These are phyloP conservation scores for Thamnidium elegans DNA, from an alignment of 192 early-diverging fungal genomes.

Conservation along the genomic window DNA sequence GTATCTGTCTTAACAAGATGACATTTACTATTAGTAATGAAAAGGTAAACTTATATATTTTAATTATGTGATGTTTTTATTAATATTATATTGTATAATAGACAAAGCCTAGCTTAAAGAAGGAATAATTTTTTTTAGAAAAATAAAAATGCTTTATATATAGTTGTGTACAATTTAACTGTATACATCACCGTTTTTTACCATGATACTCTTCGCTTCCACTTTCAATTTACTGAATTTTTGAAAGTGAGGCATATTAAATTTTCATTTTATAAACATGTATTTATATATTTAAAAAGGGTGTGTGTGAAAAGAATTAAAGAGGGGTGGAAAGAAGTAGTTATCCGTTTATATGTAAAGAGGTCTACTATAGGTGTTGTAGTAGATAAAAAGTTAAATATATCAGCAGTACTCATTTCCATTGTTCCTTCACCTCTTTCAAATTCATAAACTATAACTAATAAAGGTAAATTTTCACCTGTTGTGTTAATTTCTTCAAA, in stretches of 20 bases:
- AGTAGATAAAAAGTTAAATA: background rate
- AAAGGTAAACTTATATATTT: slow-evolving; percentile 29
- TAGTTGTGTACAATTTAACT: background rate
- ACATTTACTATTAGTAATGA: slow-evolving; percentile 51
- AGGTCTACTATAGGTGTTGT: background rate
- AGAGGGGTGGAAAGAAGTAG: no score
- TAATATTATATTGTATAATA: background rate
- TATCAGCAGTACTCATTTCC: slow-evolving; percentile 43
- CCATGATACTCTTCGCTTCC: no score
- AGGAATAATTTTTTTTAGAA: background rate
- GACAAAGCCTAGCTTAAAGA: slow-evolving; percentile 4
- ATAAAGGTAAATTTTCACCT: slow-evolving; percentile 7
- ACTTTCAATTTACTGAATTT: background rate
- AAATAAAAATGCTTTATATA: slow-evolving; percentile 10
- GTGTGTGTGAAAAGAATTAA: no score
- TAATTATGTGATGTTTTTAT: slow-evolving; percentile 13
- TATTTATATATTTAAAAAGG: no score
- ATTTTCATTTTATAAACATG: no score
- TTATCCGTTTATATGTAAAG: background rate
- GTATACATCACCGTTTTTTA: no score
- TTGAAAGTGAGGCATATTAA: no score
- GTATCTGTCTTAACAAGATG: slow-evolving; percentile 53
- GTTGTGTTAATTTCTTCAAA: slow-evolving; percentile 34
- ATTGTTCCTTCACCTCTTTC: slow-evolving; percentile 50
- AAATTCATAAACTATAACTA: slow-evolving; percentile 53